Conservation (phyloP, 305 asterid species). For the Euphrasia arctica region DNA sequence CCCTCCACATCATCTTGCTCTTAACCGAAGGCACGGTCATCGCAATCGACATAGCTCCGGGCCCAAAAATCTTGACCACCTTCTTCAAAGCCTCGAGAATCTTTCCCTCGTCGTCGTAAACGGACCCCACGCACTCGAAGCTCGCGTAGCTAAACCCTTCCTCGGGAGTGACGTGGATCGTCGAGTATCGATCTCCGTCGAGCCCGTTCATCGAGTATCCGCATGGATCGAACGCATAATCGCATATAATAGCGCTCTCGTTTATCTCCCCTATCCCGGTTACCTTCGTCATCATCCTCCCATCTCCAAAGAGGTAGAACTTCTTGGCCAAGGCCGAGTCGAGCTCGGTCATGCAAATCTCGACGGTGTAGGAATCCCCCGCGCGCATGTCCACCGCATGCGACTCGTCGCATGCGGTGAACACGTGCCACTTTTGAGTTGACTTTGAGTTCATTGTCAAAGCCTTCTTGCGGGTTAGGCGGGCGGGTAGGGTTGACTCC, state of each 20-base stretch:
- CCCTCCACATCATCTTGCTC: slow-evolving; percentile 38
- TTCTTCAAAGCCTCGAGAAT: slow-evolving; percentile 46
- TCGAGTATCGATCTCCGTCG: slow-evolving; percentile 44
- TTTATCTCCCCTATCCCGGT: slow-evolving; percentile 50
- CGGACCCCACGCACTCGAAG: slow-evolving; percentile 49
- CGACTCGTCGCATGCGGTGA: slow-evolving; percentile 39
- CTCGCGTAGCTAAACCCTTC: slow-evolving; percentile 46
- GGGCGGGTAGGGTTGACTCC: slow-evolving; percentile 40
- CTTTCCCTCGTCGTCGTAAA: slow-evolving; percentile 36
- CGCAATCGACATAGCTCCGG: slow-evolving; percentile 50
- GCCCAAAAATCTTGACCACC: slow-evolving; percentile 56
- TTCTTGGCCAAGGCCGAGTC: slow-evolving; percentile 46
- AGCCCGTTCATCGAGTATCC: slow-evolving; percentile 74
- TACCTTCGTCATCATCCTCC: slow-evolving; percentile 50
- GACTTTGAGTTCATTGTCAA: slow-evolving; percentile 32
- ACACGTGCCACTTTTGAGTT: slow-evolving; percentile 61
- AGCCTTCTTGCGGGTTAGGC: slow-evolving; percentile 47
- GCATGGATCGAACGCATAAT: slow-evolving; percentile 64
- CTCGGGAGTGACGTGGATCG: slow-evolving; percentile 41
- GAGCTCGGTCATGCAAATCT: slow-evolving; percentile 47
- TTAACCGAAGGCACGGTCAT: slow-evolving; percentile 37
- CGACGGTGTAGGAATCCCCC: slow-evolving; percentile 30
- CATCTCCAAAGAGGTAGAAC: slow-evolving; percentile 42
- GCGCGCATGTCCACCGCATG: slow-evolving; percentile 14
- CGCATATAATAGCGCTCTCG: slow-evolving; percentile 46